Base-by-base conservation (phyloP, 257 asterid species). In the Fraxinus anomala region DNA sequence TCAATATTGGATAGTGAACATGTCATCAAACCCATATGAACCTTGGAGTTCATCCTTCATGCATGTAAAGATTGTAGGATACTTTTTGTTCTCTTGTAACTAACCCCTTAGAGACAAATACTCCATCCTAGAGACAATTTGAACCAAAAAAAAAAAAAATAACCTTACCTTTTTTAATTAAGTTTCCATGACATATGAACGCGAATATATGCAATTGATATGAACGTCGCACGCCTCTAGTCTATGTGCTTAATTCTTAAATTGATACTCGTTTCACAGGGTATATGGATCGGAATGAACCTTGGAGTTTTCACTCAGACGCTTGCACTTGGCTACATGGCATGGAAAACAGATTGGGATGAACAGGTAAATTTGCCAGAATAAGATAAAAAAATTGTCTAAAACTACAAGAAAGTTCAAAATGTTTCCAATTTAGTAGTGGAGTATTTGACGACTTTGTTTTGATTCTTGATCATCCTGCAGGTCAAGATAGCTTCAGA, bases 201-300 rank as follows among this genome's bases (percentile, higher is more conserved):
- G 0, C 2, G 61, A 51, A 14, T 51, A 16, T 14, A 51, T 51
- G 61, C 9, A 51, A 51, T 16, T 51, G 23, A 17, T 54, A 54
- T 19, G 1, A 26, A 54, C 2, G 11, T 19, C 11, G 24, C 24
- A 17, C 23, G n/a, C 54, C 9, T 56, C 66, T 19, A 56, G 28
- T 56, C 11, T 0, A 56, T 6, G 67, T 7, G 14, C 28, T 21
- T 59, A 59, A n/a, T 59, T 21, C 28, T 47, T 59, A 24, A 63
- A 24, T 13, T 26, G 24, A 54, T 70, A 59, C 67, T 67, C 51
- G 5, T 70, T 79, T 65, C 12, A n/a, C 81, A 93, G 98, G 98
- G 96, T 11, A 93, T 93, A 81, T 93, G 98, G 97, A 87, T 89
- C 12, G 98, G 98, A 40, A 91, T 93, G 97, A 89, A 86, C 74